These are phyloP conservation scores for Phlebopus sp. DNA, from an alignment of 1,284 basidiomycete species.

Conservation along the genomic window DNA sequence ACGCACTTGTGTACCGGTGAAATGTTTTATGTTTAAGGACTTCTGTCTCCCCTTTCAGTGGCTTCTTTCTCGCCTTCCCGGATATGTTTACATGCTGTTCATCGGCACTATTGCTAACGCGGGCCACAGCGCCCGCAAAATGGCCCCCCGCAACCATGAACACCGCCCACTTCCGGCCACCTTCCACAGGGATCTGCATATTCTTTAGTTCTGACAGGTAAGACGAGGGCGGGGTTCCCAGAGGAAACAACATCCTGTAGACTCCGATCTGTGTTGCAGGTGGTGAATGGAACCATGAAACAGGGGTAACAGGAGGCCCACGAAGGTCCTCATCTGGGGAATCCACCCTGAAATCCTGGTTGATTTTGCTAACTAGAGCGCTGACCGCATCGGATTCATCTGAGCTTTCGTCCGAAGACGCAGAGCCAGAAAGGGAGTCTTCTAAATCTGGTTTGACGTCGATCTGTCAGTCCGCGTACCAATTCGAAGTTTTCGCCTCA, in stretches of 20 bases:
- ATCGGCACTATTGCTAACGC: slow-evolving; percentile 55
- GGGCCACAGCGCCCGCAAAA: slow-evolving; percentile 90
- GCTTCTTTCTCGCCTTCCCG: slow-evolving; percentile 53
- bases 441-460: slow-evolving; percentile 58
- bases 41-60: slow-evolving; percentile 67
- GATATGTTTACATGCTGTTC: slow-evolving; percentile 35
- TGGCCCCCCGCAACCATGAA: slow-evolving; percentile 98
- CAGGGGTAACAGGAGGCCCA: slow-evolving; percentile 63
- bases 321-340: slow-evolving; percentile 42
- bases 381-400: slow-evolving; percentile 66
- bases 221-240: slow-evolving; percentile 37
- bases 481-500: slow-evolving; percentile 31
- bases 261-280: slow-evolving; percentile 85
- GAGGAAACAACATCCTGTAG: slow-evolving; percentile 74
- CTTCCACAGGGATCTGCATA: slow-evolving; percentile 61
- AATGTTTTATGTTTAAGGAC: slow-evolving; percentile 94
- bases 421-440: slow-evolving; percentile 88
- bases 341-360: slow-evolving; percentile 44
- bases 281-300: slow-evolving; percentile 88
- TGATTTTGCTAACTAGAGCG: slow-evolving; percentile 64
- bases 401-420: slow-evolving; percentile 54
- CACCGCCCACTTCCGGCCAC: slow-evolving; percentile 85
- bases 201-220: slow-evolving; percentile 60
- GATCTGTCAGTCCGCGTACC: neutral
- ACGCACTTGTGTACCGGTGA: slow-evolving; percentile 94